phyloP scores from a whole-genome alignment of 2,329 filamentous ascomycete genomes.

The Trichoderma sp. region DNA sequence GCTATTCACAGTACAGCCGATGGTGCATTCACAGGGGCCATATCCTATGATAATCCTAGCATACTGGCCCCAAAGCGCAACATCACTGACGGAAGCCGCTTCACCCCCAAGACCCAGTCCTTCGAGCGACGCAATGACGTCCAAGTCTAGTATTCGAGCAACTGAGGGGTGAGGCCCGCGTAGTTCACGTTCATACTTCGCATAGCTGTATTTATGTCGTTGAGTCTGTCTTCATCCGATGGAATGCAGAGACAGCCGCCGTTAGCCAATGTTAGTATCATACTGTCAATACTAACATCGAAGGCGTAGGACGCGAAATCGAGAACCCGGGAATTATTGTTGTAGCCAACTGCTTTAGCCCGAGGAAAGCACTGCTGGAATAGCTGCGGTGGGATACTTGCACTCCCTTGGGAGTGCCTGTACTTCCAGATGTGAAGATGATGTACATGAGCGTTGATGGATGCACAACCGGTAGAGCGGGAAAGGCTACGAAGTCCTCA shows the following conservation, averaged over 20 bases:
- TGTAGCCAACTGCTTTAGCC: not conserved
- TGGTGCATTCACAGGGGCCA: slow-evolving; percentile 38
- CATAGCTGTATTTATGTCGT: not conserved
- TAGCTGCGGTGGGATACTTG: slow-evolving; percentile 4
- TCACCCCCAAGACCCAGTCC: not conserved
- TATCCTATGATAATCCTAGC: slow-evolving; percentile 41
- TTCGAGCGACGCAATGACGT: not conserved
- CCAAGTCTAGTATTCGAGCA: slow-evolving; percentile 2
- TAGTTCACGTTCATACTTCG: not conserved
- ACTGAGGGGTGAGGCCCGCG: slow-evolving; percentile 2
- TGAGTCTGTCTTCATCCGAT: slow-evolving; percentile 17
- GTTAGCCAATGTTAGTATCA: slow-evolving; percentile 22
- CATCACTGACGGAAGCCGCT: not conserved
- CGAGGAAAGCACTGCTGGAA: slow-evolving; percentile 27
- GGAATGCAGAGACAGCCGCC: slow-evolving; percentile 27
- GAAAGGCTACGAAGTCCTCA: not conserved
- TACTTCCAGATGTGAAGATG: slow-evolving; percentile 12
- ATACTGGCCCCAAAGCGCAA: not conserved
- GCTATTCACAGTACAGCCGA: slow-evolving; percentile 22
- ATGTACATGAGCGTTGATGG: not conserved
- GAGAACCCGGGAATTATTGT: not conserved
- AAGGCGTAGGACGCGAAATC: slow-evolving; percentile 24
- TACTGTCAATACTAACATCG: slow-evolving; percentile 24
- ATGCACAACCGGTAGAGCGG: not conserved
- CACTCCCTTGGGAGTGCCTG: not conserved